These are phyloP conservation scores for Hanseniaspora hatyaiensis DNA, from an alignment of 805 yeast species.

Conservation along the genomic window DNA sequence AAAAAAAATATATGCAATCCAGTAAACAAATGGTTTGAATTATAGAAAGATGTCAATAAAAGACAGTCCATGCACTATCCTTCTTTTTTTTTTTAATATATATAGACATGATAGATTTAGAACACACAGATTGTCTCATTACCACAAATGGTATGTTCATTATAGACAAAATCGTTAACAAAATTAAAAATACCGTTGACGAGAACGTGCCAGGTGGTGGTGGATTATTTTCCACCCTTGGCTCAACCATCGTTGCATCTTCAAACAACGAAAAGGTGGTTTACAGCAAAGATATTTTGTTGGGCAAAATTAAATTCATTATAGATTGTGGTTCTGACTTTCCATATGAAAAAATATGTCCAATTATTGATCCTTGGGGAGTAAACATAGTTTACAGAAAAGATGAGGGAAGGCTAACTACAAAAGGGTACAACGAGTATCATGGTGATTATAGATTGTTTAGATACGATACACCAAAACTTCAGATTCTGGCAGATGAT, in stretches of 20 bases:
- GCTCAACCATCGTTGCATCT: slow-evolving; percentile 33
- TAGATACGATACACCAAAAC: slow-evolving; percentile 51
- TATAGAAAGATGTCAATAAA: too few relatives aligned
- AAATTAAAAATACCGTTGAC: slow-evolving; percentile 29
- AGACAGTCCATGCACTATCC: too few relatives aligned
- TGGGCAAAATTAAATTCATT: slow-evolving; percentile 44
- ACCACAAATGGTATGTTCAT: slow-evolving; percentile 81
- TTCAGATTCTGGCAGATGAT: slow-evolving; percentile 47
- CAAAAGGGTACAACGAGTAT: slow-evolving; percentile 73
- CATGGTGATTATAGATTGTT: slow-evolving; percentile 51
- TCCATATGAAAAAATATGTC: slow-evolving; percentile 36
- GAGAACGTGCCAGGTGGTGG: slow-evolving; percentile 75
- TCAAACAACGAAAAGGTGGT: neutral
- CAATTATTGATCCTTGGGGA: slow-evolving; percentile 46
- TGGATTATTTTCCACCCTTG: slow-evolving; percentile 69
- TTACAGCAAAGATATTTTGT: slow-evolving; percentile 33
- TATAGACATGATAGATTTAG: neutral
- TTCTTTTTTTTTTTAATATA: neutral
- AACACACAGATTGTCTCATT: slow-evolving; percentile 29
- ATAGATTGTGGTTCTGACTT: slow-evolving; percentile 75
- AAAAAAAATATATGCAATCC: too few relatives aligned
- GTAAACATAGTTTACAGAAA: slow-evolving; percentile 48
- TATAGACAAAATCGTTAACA: slow-evolving; percentile 63
- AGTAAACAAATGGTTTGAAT: too few relatives aligned
- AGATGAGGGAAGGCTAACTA: slow-evolving; percentile 46